These are phyloP conservation scores for Gentiana straminea DNA, from an alignment of 257 asterid species.

Conservation along the genomic window DNA sequence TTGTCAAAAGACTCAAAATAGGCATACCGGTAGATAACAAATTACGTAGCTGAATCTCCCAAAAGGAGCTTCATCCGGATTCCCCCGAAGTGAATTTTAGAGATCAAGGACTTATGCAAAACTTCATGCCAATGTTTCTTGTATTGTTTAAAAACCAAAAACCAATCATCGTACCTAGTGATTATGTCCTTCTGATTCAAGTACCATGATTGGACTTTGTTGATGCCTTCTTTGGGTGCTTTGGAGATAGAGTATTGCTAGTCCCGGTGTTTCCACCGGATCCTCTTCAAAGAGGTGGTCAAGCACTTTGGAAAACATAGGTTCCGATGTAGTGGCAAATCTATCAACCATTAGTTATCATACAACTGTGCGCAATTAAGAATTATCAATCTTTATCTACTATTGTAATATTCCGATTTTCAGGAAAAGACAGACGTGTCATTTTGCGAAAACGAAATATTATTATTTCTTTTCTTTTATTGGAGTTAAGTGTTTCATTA, in stretches of 20 bases:
- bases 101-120: slow-evolving; percentile 40
- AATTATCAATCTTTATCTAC: slow-evolving; percentile 26
- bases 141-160: slow-evolving; percentile 54
- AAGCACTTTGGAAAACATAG: slow-evolving; percentile 64
- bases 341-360: slow-evolving; percentile 60
- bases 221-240: slow-evolving; percentile 85
- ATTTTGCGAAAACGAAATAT: too few species aligned
- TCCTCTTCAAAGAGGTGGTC: slow-evolving; percentile 88
- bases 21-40: too few species aligned
- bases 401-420: background rate
- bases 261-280: slow-evolving; percentile 92
- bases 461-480: too few species aligned
- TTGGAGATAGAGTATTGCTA: slow-evolving; percentile 62
- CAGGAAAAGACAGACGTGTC: too few species aligned
- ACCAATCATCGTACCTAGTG: slow-evolving; percentile 57
- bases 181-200: slow-evolving; percentile 62
- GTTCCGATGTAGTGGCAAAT: slow-evolving; percentile 59
- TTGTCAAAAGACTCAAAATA: too few species aligned
- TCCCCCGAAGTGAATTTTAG: too few species aligned
- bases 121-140: slow-evolving; percentile 55
- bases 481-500: background rate
- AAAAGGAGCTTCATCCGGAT: too few species aligned
- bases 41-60: too few species aligned
- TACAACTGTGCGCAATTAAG: slow-evolving; percentile 69
- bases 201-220: slow-evolving; percentile 74